Evolutionary conservation across 805 yeast species (phyloP).

Genomic region (Cyberlindnera japonica): DNA sequence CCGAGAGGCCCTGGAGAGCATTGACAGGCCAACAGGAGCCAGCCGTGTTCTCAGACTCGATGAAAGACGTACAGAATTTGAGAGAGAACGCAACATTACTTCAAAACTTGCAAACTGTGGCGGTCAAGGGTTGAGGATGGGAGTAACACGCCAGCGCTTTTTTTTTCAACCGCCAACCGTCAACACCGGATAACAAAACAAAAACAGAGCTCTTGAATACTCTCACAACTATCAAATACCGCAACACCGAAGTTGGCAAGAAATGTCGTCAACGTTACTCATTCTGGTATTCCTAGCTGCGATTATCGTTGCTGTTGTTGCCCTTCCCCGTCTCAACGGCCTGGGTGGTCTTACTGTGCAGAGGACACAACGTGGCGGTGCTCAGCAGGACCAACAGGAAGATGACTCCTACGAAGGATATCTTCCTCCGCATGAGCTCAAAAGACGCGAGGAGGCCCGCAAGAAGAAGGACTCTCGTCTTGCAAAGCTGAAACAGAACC

Average conservation of each 20-base stretch:
- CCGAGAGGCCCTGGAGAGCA: neutral
- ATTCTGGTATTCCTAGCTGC: constrained; percentile 40
- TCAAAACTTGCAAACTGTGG: too few species aligned
- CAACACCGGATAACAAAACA: too few species aligned
- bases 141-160: too few species aligned
- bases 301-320: constrained; percentile 16
- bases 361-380: neutral
- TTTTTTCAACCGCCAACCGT: too few species aligned
- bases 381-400: constrained; percentile 1
- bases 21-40: neutral
- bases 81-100: too few species aligned
- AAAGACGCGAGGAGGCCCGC: constrained; percentile 10
- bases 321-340: constrained; percentile 49
- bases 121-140: too few species aligned
- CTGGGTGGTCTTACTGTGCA: constrained; percentile 39
- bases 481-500: constrained; percentile 12
- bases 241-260: too few species aligned
- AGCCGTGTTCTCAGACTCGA: neutral
- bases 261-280: constrained; percentile 35
- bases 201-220: too few species aligned
- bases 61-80: neutral
- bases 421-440: constrained; percentile 25
- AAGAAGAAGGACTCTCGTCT: constrained; percentile 13
- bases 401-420: constrained; percentile 17
- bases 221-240: too few species aligned